These are phyloP conservation scores for Hygrocybe punicea DNA, from an alignment of 768 basidiomycete species.

Conservation along the genomic window DNA sequence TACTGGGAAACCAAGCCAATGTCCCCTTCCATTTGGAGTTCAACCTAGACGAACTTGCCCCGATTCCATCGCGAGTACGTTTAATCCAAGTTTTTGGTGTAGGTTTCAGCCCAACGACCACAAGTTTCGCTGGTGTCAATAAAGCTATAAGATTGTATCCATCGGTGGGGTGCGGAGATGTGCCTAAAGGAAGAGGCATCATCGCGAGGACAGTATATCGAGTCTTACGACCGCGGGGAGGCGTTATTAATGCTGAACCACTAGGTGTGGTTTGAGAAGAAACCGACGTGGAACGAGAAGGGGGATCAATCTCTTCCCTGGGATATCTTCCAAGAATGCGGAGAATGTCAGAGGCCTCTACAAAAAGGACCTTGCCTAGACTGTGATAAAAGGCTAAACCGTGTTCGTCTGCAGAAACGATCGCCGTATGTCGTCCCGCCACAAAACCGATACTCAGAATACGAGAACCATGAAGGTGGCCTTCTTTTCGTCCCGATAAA, in stretches of 20 bases:
- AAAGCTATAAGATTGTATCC: constrained; percentile 76
- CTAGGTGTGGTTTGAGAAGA: constrained; percentile 12
- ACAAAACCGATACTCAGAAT: constrained; percentile 85
- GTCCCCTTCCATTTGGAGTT: constrained; percentile 56
- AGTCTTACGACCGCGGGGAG: constrained; percentile 45
- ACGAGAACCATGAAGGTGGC: constrained; percentile 75
- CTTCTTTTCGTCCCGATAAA: constrained; percentile 75
- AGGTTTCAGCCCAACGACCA: constrained; percentile 91
- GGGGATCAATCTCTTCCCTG: constrained; percentile 37
- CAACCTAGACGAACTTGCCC: constrained; percentile 40
- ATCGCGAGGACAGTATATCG: constrained; percentile 74
- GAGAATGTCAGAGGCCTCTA: constrained; percentile 91
- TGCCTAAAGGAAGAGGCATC: constrained; percentile 78
- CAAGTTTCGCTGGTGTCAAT: constrained; percentile 85
- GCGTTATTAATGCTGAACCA: constrained; percentile 18
- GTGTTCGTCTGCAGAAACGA: constrained; percentile 84
- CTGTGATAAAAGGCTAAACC: constrained; percentile 96
- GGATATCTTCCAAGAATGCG: constrained; percentile 92
- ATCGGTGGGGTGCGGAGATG: constrained; percentile 71
- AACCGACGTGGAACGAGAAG: constrained; percentile 9
- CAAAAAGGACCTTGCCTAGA: constrained; percentile 88
- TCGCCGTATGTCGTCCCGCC: constrained; percentile 86
- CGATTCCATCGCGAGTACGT: constrained; percentile 52
- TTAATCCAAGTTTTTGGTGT: constrained; percentile 91
- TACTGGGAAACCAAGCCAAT: constrained; percentile 81